These are phyloP conservation scores for Quillaja saponaria DNA, from an alignment of 306 rosid genomes.

Conservation along the genomic window DNA sequence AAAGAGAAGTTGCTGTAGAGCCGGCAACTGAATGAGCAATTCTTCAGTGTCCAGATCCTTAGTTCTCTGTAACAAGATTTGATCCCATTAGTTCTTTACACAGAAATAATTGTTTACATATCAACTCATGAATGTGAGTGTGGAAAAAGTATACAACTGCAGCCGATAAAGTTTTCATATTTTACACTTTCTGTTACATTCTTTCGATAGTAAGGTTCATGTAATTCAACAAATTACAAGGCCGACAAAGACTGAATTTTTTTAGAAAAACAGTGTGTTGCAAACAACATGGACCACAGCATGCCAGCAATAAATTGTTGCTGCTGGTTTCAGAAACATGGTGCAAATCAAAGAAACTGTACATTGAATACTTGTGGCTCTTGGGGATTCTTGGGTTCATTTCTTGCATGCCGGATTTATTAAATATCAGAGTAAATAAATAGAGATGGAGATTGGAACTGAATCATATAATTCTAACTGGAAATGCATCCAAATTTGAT, in stretches of 20 bases:
- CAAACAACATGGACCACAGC: neutral
- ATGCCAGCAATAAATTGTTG: neutral
- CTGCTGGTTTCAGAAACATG: neutral
- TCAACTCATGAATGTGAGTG: neutral
- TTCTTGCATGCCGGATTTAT: too few species aligned
- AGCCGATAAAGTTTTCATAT: neutral
- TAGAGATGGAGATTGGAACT: too few species aligned
- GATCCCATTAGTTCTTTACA: constrained; percentile 19
- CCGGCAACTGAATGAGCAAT: constrained; percentile 92
- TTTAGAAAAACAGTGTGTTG: too few species aligned
- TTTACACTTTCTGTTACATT: constrained; percentile 1
- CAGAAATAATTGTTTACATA: neutral
- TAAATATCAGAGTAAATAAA: too few species aligned
- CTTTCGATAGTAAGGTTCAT: neutral
- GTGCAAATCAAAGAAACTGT: neutral
- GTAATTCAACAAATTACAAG: constrained; percentile 11
- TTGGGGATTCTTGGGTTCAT: too few species aligned
- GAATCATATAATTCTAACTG: too few species aligned
- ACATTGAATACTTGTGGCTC: too few species aligned
- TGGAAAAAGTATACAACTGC: constrained; percentile 1
- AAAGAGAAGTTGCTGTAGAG: constrained; percentile 85
- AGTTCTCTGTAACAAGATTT: constrained; percentile 78
- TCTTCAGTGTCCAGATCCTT: constrained; percentile 89
- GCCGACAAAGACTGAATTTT: too few species aligned
- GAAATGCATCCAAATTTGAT: too few species aligned